A percentile compares a stretch with the other conserved stretches of the same genome.
These are phyloP conservation scores for Thelonectria rubi DNA, from an alignment of 2,329 filamentous ascomycete species.

Conservation along the genomic window DNA sequence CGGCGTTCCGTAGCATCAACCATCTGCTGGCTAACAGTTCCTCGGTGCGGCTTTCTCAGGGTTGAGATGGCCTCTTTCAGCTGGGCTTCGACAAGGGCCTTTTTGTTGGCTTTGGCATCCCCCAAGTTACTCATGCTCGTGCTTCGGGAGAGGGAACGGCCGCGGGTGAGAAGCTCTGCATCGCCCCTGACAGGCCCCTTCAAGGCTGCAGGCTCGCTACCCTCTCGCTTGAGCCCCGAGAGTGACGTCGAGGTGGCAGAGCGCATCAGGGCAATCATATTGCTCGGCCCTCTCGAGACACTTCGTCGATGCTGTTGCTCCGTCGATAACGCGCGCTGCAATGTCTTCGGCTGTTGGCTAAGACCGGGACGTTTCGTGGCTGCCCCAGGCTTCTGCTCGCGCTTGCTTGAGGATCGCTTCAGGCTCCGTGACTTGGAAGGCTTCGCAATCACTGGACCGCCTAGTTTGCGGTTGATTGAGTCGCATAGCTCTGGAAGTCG, in stretches of 20 bases:
- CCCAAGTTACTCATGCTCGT: conserved; percentile 61
- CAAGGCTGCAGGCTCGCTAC: conserved; percentile 66
- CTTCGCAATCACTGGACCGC: conserved; percentile 72
- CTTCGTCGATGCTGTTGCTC: conserved; percentile 64
- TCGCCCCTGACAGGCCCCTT: conserved; percentile 59
- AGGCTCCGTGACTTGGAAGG: conserved; percentile 60
- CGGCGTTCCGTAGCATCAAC: conserved; percentile 74
- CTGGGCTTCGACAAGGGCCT: conserved; percentile 74
- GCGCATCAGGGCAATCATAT: conserved; percentile 70
- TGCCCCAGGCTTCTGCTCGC: conserved; percentile 61
- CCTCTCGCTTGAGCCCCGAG: conserved; percentile 72
- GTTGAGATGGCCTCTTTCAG: conserved; percentile 77
- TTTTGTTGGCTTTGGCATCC: conserved; percentile 69
- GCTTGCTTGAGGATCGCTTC: conserved; percentile 54
- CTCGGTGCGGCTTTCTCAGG: conserved; percentile 79
- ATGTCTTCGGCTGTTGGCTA: conserved; percentile 57
- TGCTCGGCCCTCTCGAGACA: conserved; percentile 65
- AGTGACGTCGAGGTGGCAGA: conserved; percentile 72
- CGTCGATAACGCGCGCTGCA: conserved; percentile 71
- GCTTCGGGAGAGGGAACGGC: conserved; percentile 48
- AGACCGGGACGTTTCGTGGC: conserved; percentile 58
- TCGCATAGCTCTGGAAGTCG: conserved; percentile 77
- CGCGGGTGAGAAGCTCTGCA: conserved; percentile 46
- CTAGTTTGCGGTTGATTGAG: conserved; percentile 77
- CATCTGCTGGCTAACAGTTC: conserved; percentile 72